These are phyloP conservation scores for Fraxinus platypoda DNA, from an alignment of 305 asterid genomes.

Conservation along the genomic window DNA sequence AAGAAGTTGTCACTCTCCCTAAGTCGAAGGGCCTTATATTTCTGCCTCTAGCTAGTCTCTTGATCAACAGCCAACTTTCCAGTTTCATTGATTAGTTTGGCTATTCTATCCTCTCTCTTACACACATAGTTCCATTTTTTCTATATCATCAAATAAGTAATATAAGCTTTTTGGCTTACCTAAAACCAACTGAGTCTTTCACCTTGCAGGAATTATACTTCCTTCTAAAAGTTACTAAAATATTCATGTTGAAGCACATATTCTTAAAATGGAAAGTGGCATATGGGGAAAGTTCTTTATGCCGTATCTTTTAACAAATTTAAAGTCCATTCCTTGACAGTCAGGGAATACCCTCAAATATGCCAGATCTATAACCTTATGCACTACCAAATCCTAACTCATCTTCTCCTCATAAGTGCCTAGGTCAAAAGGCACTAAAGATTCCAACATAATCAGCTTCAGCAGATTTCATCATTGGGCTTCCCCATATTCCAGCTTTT, in stretches of 20 bases:
- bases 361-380: neutral
- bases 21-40: neutral
- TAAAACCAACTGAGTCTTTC: neutral
- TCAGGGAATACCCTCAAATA: neutral
- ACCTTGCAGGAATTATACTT: neutral
- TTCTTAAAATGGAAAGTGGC: neutral
- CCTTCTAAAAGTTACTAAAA: neutral
- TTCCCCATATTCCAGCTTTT: neutral
- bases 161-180: neutral
- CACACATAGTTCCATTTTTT: neutral
- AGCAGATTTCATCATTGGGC: neutral
- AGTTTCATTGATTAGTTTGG: neutral
- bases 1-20: neutral
- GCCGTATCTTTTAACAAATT: neutral
- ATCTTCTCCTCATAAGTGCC: neutral
- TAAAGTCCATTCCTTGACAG: neutral
- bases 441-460: neutral
- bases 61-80: neutral
- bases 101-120: neutral
- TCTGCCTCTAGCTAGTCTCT: conserved; percentile 4
- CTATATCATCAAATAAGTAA: neutral
- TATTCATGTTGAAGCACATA: neutral
- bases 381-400: neutral
- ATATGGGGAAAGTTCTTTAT: neutral
- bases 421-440: neutral